Base-by-base conservation (phyloP, 179 eudicot genomes). In the Amaranthus tricolor region DNA sequence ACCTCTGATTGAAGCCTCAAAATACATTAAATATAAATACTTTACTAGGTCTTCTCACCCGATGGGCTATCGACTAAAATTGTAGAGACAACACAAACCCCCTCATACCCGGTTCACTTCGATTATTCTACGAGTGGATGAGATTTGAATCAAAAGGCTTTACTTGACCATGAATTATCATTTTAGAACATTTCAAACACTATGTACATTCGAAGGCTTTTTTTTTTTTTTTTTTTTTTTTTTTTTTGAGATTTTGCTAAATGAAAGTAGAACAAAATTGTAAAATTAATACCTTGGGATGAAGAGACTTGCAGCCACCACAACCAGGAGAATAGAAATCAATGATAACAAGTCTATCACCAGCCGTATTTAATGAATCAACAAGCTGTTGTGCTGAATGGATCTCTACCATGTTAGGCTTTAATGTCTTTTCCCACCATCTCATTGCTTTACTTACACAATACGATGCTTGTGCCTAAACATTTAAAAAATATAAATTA, bases 391-490 rank as follows among this genome's bases (percentile, higher is more conserved):
- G 70, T 15, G 85, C 78, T 71, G 87, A 84, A 31, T 79, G 74
- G 9, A 84, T 79, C 63, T 84, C 85, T 17, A 82, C 51, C 87
- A 84, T 84, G 73, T 84, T 82, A 2, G 85, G 82, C 62, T 73
- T 79, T 17, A 84, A 67, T 5, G 83, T 82, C 74, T 84, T 84
- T 13, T 82, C 87, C 87, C 87, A 84, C 87, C 87, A 84, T 84
- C 85, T 82, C 82, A 82, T 66, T 67, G 87, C 67, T 83, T 78
- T 77, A 80, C 92, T 80, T 24, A 89, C 83, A 78, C 87, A 84
- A 74, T 72, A 47, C 62, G 96, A 85, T 70, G 88, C 67, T 66
- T 89, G 88, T 73, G 86, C 89, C 96, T 89, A 74, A 60, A 75
- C 69, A 4, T 6, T 40, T 40, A 0, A 4, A 4, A 71, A 40